Base-by-base conservation (phyloP, 2,329 filamentous ascomycete species). In the Macrophomina phaseolina region DNA sequence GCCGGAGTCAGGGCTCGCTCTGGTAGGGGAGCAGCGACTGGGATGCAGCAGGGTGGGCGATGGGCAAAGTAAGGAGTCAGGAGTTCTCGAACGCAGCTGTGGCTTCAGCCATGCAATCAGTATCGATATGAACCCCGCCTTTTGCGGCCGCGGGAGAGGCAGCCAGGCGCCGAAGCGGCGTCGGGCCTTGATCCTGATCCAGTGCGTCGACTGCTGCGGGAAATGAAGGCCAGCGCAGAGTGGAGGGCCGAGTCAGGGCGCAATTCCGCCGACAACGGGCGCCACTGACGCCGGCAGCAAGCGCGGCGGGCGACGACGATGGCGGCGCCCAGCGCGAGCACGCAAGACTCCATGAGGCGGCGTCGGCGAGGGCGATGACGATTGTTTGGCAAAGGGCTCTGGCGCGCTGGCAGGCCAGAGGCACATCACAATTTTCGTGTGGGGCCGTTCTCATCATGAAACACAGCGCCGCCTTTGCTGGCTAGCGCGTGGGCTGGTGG, bases 61-160 rank as follows among this genome's bases (percentile, higher is more conserved):
- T n/a, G 52, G 5, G 51, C 11, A 34, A 12, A 62, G 45, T 49
- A 36, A 62, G 42, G 58, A 62, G 58, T 62, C 58, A 62, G 58
- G 58, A 51, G 42, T 38, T 38, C 58, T 62, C 42, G 58, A 62
- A 61, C 34, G n/a, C 30, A 28, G 38, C 30, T 49, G 58, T 32
- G n/a, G 42, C 42, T 32, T 34, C 53, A 18, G 53, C 53, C 30
- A 8, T 14, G 36, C 53, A 16, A n/a, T 14, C 42, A 46, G 52
- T 62, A 62, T 62, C 58, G 58, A 62, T 62, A 62, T 30, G 58
- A 62, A 23, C 58, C 58, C 58, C 58, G 58, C 58, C 58, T 62
- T 62, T 62, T 55, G 52, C 52, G 32, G 52, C 28, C 32, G 52
- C 34, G 52, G 52, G 52, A 55, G 23, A 55, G 14, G n/a, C 32